Evolutionary conservation across 345 rosid species (phyloP).

Genomic region (Citrus medica): DNA sequence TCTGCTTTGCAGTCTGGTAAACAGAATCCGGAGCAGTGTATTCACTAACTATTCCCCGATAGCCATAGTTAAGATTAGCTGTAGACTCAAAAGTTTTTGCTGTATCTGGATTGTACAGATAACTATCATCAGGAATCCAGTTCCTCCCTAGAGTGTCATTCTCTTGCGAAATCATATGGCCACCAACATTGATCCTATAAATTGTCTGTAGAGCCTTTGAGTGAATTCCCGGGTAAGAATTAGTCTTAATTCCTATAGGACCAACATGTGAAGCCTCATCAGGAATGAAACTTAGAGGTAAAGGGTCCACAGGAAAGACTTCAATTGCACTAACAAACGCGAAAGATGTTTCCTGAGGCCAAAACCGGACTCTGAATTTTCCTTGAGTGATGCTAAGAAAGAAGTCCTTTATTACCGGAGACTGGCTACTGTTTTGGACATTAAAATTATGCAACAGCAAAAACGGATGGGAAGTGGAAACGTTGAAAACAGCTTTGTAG

Average conservation of each 20-base stretch:
- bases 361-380: constrained; percentile 27
- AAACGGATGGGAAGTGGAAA: constrained; percentile 32
- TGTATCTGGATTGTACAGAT: constrained; percentile 9
- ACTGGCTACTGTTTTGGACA: neutral
- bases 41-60: neutral
- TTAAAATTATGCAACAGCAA: constrained; percentile 26
- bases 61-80: neutral
- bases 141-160: constrained; percentile 40
- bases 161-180: constrained; percentile 16
- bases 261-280: constrained; percentile 2
- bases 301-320: constrained; percentile 32
- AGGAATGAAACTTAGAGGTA: constrained; percentile 25
- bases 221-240: constrained; percentile 14
- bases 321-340: constrained; percentile 71
- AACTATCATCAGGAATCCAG: constrained; percentile 42
- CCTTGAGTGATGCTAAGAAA: constrained; percentile 24
- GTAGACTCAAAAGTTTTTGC: fast-evolving
- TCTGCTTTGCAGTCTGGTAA: constrained; percentile 38
- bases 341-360: constrained; percentile 35
- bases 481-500: constrained; percentile 35
- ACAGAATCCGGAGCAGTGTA: constrained; percentile 43
- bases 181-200: constrained; percentile 53
- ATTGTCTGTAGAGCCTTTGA: constrained; percentile 26
- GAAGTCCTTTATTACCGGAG: constrained; percentile 41
- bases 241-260: neutral